Evolutionary conservation across 2,329 filamentous ascomycete genomes (phyloP).

Genomic region (Aureobasidium namibiae): DNA sequence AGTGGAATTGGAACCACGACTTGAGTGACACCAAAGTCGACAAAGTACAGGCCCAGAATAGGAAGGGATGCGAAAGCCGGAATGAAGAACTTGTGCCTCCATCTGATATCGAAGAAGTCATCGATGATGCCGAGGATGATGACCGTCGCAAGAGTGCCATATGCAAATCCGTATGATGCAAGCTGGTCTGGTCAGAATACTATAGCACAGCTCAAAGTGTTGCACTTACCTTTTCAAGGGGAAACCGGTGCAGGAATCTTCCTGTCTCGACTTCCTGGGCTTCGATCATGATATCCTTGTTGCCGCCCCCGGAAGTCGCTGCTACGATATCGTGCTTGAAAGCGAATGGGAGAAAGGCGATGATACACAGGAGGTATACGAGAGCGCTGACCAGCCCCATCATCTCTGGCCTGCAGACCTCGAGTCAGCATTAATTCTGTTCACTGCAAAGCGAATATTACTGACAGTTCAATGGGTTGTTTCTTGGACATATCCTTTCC

Average conservation of each 20-base stretch:
- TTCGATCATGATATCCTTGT: slow-evolving; percentile 74
- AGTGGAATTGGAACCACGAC: slow-evolving; percentile 85
- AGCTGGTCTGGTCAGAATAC: slow-evolving; percentile 46
- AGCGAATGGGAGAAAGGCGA: slow-evolving; percentile 89
- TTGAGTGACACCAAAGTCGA: slow-evolving; percentile 94
- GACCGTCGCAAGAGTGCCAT: slow-evolving; percentile 85
- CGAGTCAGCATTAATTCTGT: slow-evolving; percentile 8
- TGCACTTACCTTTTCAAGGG: slow-evolving; percentile 71
- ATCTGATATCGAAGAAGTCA: slow-evolving; percentile 95
- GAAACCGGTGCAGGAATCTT: slow-evolving; percentile 81
- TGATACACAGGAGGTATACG: slow-evolving; percentile 81
- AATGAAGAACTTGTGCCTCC: slow-evolving; percentile 98
- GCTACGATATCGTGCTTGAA: slow-evolving; percentile 98
- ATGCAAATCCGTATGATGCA: slow-evolving; percentile 87
- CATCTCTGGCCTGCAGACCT: slow-evolving; percentile 62
- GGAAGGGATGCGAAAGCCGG: slow-evolving; percentile 89
- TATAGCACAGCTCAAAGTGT: not conserved
- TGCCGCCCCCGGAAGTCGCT: slow-evolving; percentile 86
- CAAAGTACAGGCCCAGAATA: slow-evolving; percentile 92
- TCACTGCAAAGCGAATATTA: slow-evolving; percentile 10
- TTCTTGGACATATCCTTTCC: slow-evolving; percentile 81
- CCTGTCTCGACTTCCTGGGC: slow-evolving; percentile 69
- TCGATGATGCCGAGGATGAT: slow-evolving; percentile 89
- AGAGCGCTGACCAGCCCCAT: slow-evolving; percentile 93
- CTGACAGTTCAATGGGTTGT: slow-evolving; percentile 65